A percentile compares a stretch with the other conserved stretches of the same genome.
These are phyloP conservation scores for Fusarium papillatum DNA, from an alignment of 2,329 filamentous ascomycete species.

Conservation along the genomic window DNA sequence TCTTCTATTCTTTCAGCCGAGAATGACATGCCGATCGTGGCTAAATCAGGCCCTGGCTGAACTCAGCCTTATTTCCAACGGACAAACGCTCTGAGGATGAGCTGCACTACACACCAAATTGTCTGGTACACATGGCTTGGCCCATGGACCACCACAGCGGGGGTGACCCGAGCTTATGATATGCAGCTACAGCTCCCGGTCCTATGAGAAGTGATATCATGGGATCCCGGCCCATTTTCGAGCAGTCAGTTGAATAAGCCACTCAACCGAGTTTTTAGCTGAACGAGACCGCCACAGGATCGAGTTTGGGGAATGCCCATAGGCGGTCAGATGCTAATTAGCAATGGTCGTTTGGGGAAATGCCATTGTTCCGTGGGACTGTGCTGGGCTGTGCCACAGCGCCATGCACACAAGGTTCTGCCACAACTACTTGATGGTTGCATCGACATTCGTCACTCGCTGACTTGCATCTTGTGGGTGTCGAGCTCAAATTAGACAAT, in stretches of 20 bases:
- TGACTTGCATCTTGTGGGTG: constrained; percentile 20
- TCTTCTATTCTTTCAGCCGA: constrained; percentile 36
- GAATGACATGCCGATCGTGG: constrained; percentile 34
- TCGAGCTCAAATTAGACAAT: constrained; percentile 7
- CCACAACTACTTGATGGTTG: constrained; percentile 5
- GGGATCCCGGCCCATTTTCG: background rate
- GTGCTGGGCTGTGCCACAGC: constrained; percentile 15
- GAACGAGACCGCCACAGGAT: constrained; percentile 22
- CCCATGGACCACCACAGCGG: background rate
- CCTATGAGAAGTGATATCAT: background rate
- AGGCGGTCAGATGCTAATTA: constrained; percentile 36
- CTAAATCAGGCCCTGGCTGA: constrained; percentile 19
- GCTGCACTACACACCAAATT: constrained; percentile 5
- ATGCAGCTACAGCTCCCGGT: constrained; percentile 5
- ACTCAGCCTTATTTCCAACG: constrained; percentile 36
- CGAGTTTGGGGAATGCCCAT: constrained; percentile 36
- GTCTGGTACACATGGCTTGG: background rate
- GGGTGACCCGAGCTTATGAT: constrained; percentile 8
- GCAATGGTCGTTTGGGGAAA: constrained; percentile 38
- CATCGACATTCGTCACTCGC: constrained; percentile 22
- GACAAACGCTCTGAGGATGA: constrained; percentile 7
- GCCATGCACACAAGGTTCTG: constrained; percentile 14
- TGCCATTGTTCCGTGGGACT: constrained; percentile 27
- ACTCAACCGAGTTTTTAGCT: constrained; percentile 24
- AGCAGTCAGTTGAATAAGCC: constrained; percentile 13